Evolutionary conservation across 2,329 filamentous ascomycete species (phyloP), one percentile per base, ranked within the genome.

Genomic region (Neofusicoccum sp.): DNA sequence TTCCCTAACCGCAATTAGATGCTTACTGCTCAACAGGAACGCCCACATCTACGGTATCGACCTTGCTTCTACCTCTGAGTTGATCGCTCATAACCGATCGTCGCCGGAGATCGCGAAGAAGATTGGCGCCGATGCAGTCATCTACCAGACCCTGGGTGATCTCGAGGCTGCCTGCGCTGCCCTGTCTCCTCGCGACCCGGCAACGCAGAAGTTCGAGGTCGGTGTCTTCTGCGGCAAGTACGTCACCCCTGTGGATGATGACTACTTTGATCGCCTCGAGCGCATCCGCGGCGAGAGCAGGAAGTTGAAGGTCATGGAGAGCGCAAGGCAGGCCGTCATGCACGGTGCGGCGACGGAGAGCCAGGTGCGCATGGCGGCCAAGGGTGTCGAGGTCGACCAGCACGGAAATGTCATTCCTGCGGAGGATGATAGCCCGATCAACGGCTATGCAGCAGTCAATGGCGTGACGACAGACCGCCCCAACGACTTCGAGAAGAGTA

Each of bases 151-250:
- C 14, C 83, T 98, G 1, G 82, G 86, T 1, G 93, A 96, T 68
- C 80, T 98, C n/a, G 88, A 89, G 70, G 85, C 82, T 31, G 86
- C 92, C 0, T 97, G 93, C 70, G 83, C 86, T 1, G 87, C 91
- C 66, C 83, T 90, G 3, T 87, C 86, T 63, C 82, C 86, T 54
- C 78, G 83, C 60, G 76, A 83, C 63, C 77, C 79, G 34, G 72
- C 84, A 67, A 80, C 80, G 7, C 79, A 84, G 64, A 80, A 88
- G 60, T 97, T 97, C 66, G 93, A 98, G 72, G 87, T 96, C 2
- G 93, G 93, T 58, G 93, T 97, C 7, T 97, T 98, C 78, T 91
- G 87, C 70, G 93, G 93, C 47, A 86, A 87, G 65, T 97, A 97
- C 75, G 82, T 90, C 63, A 97, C 93, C 0, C 86, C 86, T 0